Conservation (phyloP, 2,329 filamentous ascomycete genomes). For the Nemania bipapillata region DNA sequence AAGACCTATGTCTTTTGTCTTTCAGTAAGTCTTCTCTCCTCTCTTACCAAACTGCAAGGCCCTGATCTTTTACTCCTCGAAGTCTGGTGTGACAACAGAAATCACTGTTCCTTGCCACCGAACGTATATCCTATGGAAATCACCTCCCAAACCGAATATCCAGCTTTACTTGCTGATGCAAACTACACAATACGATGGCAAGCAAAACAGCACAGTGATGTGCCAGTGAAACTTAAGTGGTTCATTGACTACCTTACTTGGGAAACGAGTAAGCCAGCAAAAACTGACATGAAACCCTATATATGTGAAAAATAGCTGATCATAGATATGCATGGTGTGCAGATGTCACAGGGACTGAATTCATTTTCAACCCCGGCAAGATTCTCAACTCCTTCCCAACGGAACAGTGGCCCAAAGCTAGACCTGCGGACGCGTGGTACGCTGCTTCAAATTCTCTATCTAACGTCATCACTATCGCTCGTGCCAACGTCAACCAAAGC, state of each 20-base stretch:
- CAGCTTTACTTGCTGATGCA: background rate
- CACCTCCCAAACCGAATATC: background rate
- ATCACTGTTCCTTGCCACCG: background rate
- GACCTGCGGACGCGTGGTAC: background rate
- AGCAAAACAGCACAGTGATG: background rate
- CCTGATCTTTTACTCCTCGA: background rate
- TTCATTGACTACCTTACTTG: background rate
- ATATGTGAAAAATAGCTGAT: background rate
- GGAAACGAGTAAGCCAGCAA: slow-evolving; percentile 6
- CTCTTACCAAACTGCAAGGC: background rate
- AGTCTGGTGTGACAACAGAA: background rate
- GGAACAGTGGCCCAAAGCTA: background rate
- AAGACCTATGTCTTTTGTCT: background rate
- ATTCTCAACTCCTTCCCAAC: slow-evolving; percentile 12
- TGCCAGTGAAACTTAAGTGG: background rate
- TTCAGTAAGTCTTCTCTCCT: background rate
- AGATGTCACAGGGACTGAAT: slow-evolving; percentile 10
- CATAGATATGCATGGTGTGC: background rate
- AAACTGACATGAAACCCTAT: background rate
- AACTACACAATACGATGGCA: slow-evolving; percentile 8
- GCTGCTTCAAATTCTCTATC: background rate
- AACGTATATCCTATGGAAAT: background rate
- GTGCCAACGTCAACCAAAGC: background rate
- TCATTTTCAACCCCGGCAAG: background rate
- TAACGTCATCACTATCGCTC: background rate